phyloP scores from a whole-genome alignment of 306 rosid genomes.

The Quercus rubra region DNA sequence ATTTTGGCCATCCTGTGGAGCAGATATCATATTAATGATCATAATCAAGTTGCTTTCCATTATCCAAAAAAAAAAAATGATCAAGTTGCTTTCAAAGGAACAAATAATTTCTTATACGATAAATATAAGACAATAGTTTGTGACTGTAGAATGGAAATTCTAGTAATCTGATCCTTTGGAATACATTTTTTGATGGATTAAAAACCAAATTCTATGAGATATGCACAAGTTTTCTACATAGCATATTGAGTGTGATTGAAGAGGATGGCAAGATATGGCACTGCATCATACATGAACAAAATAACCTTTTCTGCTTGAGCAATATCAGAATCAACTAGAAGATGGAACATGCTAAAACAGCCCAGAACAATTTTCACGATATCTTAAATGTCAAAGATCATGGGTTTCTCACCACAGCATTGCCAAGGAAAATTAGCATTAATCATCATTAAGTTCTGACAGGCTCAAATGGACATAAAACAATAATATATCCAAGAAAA shows the following conservation, averaged over 20 bases:
- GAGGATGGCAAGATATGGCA: not conserved
- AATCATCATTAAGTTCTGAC: not conserved
- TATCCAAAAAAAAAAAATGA: not conserved
- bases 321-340: not conserved
- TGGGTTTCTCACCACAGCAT: not conserved
- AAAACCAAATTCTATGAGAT: not conserved
- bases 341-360: not conserved
- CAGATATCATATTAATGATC: conserved; percentile 19
- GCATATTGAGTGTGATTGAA: not conserved
- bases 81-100: not conserved
- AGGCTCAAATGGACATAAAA: not conserved
- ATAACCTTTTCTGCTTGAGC: not conserved
- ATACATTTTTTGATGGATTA: not conserved
- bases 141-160: not conserved
- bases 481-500: not conserved
- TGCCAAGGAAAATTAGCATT: not conserved
- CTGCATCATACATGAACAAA: not conserved
- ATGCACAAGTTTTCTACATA: not conserved
- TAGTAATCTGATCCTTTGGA: not conserved
- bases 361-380: not conserved
- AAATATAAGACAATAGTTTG: not conserved
- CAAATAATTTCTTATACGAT: not conserved
- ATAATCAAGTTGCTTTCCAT: conserved; percentile 1
- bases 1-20: conserved; percentile 64
- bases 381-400: not conserved